Base-by-base conservation (phyloP, 805 yeast genomes). In the Teunomyces tritomae region DNA sequence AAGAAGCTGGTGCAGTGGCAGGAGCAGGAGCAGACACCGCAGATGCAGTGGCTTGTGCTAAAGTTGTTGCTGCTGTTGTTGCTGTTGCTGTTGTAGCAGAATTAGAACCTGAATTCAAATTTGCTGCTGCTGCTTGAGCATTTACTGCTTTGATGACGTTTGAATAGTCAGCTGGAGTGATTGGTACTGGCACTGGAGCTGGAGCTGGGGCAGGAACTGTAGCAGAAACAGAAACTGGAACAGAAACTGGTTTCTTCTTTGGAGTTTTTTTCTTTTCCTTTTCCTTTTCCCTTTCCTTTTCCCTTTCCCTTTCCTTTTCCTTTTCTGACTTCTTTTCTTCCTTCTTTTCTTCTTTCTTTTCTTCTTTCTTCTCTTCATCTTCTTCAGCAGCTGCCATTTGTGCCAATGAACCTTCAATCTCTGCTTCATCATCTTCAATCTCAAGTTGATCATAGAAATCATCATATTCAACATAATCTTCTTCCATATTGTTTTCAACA, bases 401-500 rank as follows among this genome's bases (percentile, higher is more conserved):
- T 5, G 62, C 58, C 46, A 57, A 49, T 2, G 61, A 56, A 36
- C 67, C 63, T 29, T 59, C 62, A 3, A 61, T 57, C 26, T 63
- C 69, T 39, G 57, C 52, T 39, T 56, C 60, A 17, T 62, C 69
- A 28, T 82, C 85, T 49, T 77, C 83, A 39, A 90, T 78, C 39
- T 85, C 90, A 57, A 94, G 77, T 50, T 84, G 89, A 56, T 94
- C 97, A 67, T 92, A 94, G 51, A 92, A 80, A 10, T 89, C 90
- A 57, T 91, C 97, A 65, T 92, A 96, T 61, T 90, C 97, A 29
- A 91, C 85, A 64, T 90, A 92, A 59, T 91, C 96, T 4, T 84
- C 91, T 47, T 90, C 97, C 65, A 87, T 94, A 62, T 92, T 92
- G 53, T 89, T 87, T 57, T 94, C 98, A 28, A 94, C 94, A 65